Percentiles rank a stretch among this genome's conserved stretches.
These are phyloP conservation scores for Mycena indigotica DNA, from an alignment of 768 basidiomycete species.

Conservation along the genomic window DNA sequence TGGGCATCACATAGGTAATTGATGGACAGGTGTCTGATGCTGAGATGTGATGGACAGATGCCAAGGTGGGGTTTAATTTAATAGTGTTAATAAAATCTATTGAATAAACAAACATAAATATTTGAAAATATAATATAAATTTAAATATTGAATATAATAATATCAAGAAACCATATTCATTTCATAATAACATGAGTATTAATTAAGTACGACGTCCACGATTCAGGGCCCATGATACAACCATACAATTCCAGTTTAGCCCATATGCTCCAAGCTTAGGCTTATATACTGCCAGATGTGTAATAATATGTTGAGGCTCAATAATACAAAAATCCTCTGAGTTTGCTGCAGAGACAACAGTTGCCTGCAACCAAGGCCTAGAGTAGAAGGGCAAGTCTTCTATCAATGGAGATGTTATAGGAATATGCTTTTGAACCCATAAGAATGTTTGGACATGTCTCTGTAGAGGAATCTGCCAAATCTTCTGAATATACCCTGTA, in stretches of 20 bases:
- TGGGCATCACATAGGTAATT: no score
- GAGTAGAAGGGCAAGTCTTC: slow-evolving; percentile 22
- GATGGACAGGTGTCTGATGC: no score
- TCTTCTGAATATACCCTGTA: slow-evolving; percentile 25
- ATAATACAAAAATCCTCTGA: slow-evolving; percentile 22
- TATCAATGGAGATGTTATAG: slow-evolving; percentile 12
- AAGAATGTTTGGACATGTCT: slow-evolving; percentile 24
- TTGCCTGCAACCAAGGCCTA: slow-evolving; percentile 18
- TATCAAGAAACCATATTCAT: no score
- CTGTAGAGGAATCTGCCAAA: slow-evolving; percentile 25
- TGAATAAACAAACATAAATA: background rate
- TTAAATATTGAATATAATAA: background rate
- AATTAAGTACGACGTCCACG: slow-evolving; percentile 16
- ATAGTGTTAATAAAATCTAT: background rate
- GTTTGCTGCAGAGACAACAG: slow-evolving; percentile 19
- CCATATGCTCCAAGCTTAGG: slow-evolving; percentile 26
- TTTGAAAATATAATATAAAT: background rate
- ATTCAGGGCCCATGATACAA: slow-evolving; percentile 28
- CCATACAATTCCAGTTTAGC: slow-evolving; percentile 17
- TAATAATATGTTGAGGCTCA: slow-evolving; percentile 28
- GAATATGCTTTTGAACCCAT: slow-evolving; percentile 21
- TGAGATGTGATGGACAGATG: no score
- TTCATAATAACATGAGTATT: background rate
- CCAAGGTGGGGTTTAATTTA: no score
- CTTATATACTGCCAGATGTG: slow-evolving; percentile 24